These are phyloP conservation scores for Fraxinus excelsior DNA, from an alignment of 257 asterid genomes.

Conservation along the genomic window DNA sequence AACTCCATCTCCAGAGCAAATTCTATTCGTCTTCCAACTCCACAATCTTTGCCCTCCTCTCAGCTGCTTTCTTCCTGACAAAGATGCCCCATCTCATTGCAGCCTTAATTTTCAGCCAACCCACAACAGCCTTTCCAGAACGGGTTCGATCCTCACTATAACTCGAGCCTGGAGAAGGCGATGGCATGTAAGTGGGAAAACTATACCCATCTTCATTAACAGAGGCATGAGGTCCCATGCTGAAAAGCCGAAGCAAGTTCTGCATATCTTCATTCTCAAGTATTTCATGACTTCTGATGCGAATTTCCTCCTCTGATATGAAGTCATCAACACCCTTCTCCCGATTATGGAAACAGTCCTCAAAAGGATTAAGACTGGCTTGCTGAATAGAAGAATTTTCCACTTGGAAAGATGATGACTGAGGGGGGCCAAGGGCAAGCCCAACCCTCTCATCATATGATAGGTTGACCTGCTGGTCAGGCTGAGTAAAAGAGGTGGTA, in stretches of 20 bases:
- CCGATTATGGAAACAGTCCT: slow-evolving; percentile 64
- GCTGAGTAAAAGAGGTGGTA: slow-evolving; percentile 35
- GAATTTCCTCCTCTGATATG: slow-evolving; percentile 88
- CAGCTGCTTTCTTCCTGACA: slow-evolving; percentile 95
- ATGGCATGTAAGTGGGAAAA: slow-evolving; percentile 59
- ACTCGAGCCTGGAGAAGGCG: slow-evolving; percentile 62
- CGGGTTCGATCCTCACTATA: slow-evolving; percentile 62
- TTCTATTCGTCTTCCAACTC: slow-evolving; percentile 78
- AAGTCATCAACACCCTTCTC: slow-evolving; percentile 73
- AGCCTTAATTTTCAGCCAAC: slow-evolving; percentile 97
- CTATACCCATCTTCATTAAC: slow-evolving; percentile 59
- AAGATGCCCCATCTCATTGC: slow-evolving; percentile 99
- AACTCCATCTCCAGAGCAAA: not conserved
- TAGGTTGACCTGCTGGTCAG: slow-evolving; percentile 41
- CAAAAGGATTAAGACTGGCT: slow-evolving; percentile 57
- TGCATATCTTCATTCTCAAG: slow-evolving; percentile 97
- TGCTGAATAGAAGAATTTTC: slow-evolving; percentile 51
- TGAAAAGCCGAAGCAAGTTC: slow-evolving; percentile 81
- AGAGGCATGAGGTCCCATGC: slow-evolving; percentile 68
- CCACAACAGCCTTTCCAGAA: slow-evolving; percentile 86
- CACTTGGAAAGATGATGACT: slow-evolving; percentile 45
- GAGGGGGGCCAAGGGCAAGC: slow-evolving; percentile 81
- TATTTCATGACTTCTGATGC: slow-evolving; percentile 81
- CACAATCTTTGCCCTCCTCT: slow-evolving; percentile 85
- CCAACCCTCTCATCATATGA: slow-evolving; percentile 44